These are phyloP conservation scores for Ustilago trichophora DNA, from an alignment of 1,284 basidiomycete species.

Conservation along the genomic window DNA sequence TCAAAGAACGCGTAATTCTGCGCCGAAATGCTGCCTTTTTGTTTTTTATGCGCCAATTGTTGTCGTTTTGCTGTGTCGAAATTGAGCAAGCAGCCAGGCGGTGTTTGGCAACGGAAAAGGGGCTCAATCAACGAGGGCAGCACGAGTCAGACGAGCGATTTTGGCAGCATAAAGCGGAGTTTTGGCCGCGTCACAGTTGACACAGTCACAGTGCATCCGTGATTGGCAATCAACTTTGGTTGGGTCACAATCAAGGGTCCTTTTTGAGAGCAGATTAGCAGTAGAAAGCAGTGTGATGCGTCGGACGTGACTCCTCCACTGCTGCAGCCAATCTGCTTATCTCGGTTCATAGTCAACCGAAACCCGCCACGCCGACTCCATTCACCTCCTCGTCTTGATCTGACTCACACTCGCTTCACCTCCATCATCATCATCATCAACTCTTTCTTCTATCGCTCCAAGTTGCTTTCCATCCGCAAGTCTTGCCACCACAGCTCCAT, in stretches of 20 bases:
- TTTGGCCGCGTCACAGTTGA: not conserved
- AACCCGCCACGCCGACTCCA: constrained; percentile 2
- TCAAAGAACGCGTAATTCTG: constrained; percentile 5
- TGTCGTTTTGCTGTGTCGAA: too few relatives aligned
- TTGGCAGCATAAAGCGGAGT: constrained; percentile 1
- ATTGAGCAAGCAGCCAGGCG: too few relatives aligned
- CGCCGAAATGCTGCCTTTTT: too few relatives aligned
- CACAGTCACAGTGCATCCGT: not conserved
- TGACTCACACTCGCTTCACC: not conserved
- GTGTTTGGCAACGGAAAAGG: too few relatives aligned
- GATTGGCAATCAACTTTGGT: constrained; percentile 25
- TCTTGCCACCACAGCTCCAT: not conserved
- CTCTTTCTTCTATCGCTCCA: not conserved
- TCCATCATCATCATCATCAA: not conserved
- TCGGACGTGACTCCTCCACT: constrained; percentile 35
- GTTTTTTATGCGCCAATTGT: too few relatives aligned
- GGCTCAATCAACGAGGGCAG: not conserved
- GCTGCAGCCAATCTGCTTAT: constrained; percentile 12
- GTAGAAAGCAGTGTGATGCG: constrained; percentile 1
- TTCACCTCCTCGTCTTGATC: not conserved
- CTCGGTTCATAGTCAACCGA: constrained; percentile 32
- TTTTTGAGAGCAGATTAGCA: too few relatives aligned
- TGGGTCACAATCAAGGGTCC: not conserved
- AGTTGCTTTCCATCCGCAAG: not conserved
- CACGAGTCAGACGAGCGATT: constrained; percentile 12